phyloP scores from a whole-genome alignment of 2,329 filamentous ascomycete genomes.

The Stagonosporopsis chrysanthemi region DNA sequence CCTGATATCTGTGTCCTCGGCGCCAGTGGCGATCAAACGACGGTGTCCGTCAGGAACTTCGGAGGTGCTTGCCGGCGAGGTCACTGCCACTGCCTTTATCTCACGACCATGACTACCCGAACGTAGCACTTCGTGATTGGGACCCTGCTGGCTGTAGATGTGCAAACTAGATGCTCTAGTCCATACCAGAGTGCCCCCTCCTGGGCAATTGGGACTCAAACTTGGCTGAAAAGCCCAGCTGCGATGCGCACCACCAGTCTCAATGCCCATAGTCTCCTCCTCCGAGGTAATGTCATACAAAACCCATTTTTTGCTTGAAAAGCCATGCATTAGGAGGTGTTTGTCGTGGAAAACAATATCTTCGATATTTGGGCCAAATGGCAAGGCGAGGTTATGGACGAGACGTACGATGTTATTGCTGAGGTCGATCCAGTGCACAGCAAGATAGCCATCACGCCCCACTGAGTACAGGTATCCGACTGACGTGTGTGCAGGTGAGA shows the following conservation, averaged over 20 bases:
- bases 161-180: slow-evolving; percentile 70
- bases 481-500: slow-evolving; percentile 45
- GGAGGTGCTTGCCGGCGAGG: slow-evolving; percentile 21
- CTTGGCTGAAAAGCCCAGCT: slow-evolving; percentile 68
- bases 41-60: slow-evolving; percentile 21
- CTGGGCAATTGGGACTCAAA: background rate
- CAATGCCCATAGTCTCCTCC: slow-evolving; percentile 72
- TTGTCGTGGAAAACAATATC: slow-evolving; percentile 67
- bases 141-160: slow-evolving; percentile 47
- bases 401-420: slow-evolving; percentile 47
- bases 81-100: slow-evolving; percentile 70
- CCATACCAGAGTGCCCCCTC: slow-evolving; percentile 70
- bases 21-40: slow-evolving; percentile 68
- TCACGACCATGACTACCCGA: slow-evolving; percentile 85
- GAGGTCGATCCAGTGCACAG: slow-evolving; percentile 62
- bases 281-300: slow-evolving; percentile 79
- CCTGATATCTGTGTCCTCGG: slow-evolving; percentile 77
- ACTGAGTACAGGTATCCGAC: slow-evolving; percentile 69
- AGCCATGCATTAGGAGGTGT: slow-evolving; percentile 76
- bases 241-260: slow-evolving; percentile 86
- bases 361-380: slow-evolving; percentile 80
- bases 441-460: slow-evolving; percentile 78
- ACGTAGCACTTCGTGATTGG: slow-evolving; percentile 63
- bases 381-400: slow-evolving; percentile 72
- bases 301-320: slow-evolving; percentile 79